Conservation (phyloP, 768 basidiomycete genomes). For the Tulasnella sp. region DNA sequence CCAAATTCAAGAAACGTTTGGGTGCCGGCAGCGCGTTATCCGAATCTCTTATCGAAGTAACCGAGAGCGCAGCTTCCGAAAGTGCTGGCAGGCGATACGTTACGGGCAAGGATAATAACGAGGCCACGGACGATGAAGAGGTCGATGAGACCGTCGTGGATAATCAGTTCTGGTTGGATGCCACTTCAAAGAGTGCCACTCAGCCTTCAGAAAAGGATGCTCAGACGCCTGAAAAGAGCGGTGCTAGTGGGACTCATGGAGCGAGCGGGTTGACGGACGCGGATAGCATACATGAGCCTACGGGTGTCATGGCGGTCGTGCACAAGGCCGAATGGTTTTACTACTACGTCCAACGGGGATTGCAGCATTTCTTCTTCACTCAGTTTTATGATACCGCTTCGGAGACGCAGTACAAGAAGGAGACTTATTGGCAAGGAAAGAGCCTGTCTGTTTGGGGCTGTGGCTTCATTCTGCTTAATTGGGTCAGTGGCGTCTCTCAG, state of each 20-base stretch:
- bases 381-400: constrained; percentile 9
- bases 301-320: background rate
- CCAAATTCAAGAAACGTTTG: constrained; percentile 8
- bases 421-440: constrained; percentile 19
- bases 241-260: background rate
- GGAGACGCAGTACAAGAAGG: constrained; percentile 25
- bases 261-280: background rate
- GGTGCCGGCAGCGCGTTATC: background rate
- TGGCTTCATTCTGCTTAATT: constrained; percentile 26
- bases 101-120: background rate
- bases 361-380: constrained; percentile 20
- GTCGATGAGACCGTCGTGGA: constrained; percentile 32
- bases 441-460: constrained; percentile 8
- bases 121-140: constrained; percentile 19
- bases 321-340: background rate
- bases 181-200: background rate
- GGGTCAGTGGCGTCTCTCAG: constrained; percentile 14
- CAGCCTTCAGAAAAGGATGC: constrained; percentile 13
- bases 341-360: background rate
- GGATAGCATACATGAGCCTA: constrained; percentile 1
- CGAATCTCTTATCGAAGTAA: constrained; percentile 1
- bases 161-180: constrained; percentile 8
- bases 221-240: background rate
- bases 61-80: background rate
- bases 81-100: background rate